Percentiles rank a stretch among this genome's conserved stretches.
Evolutionary conservation across 2,329 filamentous ascomycete genomes (phyloP).

Genomic region (Botryotinia globosa): DNA sequence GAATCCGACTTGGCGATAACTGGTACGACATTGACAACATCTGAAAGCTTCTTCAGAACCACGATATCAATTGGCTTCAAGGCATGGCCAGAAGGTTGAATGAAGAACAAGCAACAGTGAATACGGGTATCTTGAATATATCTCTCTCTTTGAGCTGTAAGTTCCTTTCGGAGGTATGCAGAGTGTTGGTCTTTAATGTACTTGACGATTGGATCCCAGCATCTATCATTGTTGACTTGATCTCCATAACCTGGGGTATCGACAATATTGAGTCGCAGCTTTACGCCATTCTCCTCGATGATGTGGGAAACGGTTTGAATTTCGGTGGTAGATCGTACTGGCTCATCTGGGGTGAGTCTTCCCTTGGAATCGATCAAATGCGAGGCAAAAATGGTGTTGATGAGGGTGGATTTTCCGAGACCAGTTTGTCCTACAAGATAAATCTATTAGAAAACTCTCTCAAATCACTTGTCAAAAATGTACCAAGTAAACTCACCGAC

Average conservation of each 20-base stretch:
- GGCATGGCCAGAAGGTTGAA: conserved; percentile 95
- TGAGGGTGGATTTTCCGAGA: conserved; percentile 96
- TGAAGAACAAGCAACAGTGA: conserved; percentile 99
- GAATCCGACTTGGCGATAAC: conserved; percentile 99
- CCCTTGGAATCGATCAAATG: conserved; percentile 99
- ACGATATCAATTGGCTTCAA: conserved; percentile 99
- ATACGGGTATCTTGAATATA: conserved; percentile 99
- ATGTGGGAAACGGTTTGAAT: conserved; percentile 98
- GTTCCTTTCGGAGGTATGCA: conserved; percentile 97
- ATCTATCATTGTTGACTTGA: conserved; percentile 99
- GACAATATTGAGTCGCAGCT: conserved; percentile 96
- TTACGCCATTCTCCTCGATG: conserved; percentile 98
- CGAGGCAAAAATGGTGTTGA: conserved; percentile 99
- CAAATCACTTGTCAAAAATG: conserved; percentile 1
- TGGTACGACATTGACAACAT: conserved; percentile 98
- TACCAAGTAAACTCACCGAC: conserved; percentile 70
- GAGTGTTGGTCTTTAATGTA: conserved; percentile 99
- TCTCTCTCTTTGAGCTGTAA: conserved; percentile 96
- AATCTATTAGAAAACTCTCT: conserved; percentile 29
- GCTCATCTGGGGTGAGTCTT: conserved; percentile 86
- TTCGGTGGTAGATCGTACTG: conserved; percentile 92
- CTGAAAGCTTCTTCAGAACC: conserved; percentile 97
- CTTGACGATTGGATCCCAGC: conserved; percentile 99
- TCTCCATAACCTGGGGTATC: conserved; percentile 98
- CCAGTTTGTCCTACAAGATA: conserved; percentile 79